Evolutionary conservation across 441 rosid species (phyloP).

Genomic region (Adansonia gregorii): DNA sequence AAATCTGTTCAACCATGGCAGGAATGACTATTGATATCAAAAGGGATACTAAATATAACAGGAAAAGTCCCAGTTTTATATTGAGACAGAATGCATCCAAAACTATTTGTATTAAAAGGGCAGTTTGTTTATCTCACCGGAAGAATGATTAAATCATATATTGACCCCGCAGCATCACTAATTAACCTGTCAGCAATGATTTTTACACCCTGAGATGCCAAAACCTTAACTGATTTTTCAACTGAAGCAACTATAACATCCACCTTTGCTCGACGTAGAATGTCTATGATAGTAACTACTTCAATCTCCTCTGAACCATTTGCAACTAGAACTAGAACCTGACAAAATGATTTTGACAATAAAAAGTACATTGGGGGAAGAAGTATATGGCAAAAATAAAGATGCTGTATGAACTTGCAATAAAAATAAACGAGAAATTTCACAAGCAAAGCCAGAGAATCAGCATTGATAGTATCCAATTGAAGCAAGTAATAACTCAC

Average conservation of each 20-base stretch:
- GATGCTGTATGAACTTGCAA: neutral
- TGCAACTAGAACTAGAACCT: slow-evolving; percentile 89
- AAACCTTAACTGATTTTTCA: slow-evolving; percentile 62
- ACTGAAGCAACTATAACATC: slow-evolving; percentile 85
- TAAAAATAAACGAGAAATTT: neutral
- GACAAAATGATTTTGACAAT: slow-evolving; percentile 33
- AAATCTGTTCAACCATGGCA: neutral
- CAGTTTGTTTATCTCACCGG: slow-evolving; percentile 59
- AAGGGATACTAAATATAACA: neutral
- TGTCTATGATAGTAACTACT: slow-evolving; percentile 68
- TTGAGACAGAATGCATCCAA: slow-evolving; percentile 20
- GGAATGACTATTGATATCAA: neutral
- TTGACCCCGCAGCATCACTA: slow-evolving; percentile 56
- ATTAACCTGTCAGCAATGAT: slow-evolving; percentile 80
- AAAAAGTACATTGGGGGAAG: slow-evolving; percentile 8
- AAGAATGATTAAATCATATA: slow-evolving; percentile 79
- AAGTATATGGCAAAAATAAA: neutral
- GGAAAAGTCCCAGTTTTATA: neutral
- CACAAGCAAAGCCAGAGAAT: neutral
- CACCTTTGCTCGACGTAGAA: slow-evolving; percentile 81
- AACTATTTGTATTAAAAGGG: slow-evolving; percentile 5
- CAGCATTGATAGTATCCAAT: neutral
- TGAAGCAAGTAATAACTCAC: slow-evolving; percentile 53
- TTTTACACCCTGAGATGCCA: slow-evolving; percentile 77
- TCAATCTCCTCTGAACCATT: slow-evolving; percentile 88